Conservation (phyloP, 2,329 filamentous ascomycete species). For the Pezicula rhizophila region DNA sequence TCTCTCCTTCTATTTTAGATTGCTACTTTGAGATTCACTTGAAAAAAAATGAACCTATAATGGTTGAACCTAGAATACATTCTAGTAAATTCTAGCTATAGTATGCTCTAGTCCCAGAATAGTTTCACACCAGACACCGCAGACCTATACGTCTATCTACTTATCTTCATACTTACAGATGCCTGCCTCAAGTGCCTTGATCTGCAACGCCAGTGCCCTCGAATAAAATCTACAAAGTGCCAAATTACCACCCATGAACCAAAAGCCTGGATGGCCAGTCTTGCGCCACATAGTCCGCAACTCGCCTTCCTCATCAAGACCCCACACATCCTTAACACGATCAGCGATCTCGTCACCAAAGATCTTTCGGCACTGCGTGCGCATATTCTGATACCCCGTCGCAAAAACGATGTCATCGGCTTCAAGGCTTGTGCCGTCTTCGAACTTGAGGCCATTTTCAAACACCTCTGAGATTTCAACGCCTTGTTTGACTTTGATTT, state of each 20-base stretch:
- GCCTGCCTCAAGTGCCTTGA: slow-evolving; percentile 37
- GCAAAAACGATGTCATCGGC: slow-evolving; percentile 47
- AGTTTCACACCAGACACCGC: too few species aligned
- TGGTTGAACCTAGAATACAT: too few species aligned
- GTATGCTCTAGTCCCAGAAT: too few species aligned
- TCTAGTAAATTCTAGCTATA: too few species aligned
- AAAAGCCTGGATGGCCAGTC: slow-evolving; percentile 41
- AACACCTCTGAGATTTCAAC: slow-evolving; percentile 40
- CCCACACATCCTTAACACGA: slow-evolving; percentile 41
- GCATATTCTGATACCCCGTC: slow-evolving; percentile 48
- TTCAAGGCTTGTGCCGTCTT: slow-evolving; percentile 39
- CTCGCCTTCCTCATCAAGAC: slow-evolving; percentile 42
- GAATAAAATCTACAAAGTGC: slow-evolving; percentile 41
- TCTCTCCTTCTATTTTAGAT: too few species aligned
- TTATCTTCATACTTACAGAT: slow-evolving; percentile 25
- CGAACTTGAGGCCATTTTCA: slow-evolving; percentile 29
- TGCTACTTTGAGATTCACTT: too few species aligned
- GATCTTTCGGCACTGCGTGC: slow-evolving; percentile 40
- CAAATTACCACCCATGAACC: slow-evolving; percentile 45
- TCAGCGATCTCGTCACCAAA: slow-evolving; percentile 46
- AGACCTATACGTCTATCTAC: background rate
- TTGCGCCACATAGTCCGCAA: slow-evolving; percentile 38
- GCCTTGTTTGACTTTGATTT: slow-evolving; percentile 45
- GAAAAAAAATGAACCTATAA: too few species aligned
- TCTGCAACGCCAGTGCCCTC: slow-evolving; percentile 40